Evolutionary conservation across 2,329 filamentous ascomycete species (phyloP).

Genomic region (Dryadomyces quercivorus): DNA sequence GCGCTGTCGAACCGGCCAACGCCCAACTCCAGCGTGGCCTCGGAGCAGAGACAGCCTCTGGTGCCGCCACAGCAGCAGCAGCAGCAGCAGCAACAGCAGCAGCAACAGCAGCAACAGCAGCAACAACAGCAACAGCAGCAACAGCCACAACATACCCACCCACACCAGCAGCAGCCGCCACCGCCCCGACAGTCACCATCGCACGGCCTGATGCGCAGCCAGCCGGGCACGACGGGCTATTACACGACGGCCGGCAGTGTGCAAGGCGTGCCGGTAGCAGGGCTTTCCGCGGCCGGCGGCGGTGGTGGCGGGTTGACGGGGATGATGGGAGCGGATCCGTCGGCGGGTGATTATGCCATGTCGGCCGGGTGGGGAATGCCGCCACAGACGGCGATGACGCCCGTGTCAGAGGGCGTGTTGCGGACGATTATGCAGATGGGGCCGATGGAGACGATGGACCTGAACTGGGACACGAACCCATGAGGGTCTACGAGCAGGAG

Average conservation of each 20-base stretch:
- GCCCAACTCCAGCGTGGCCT: slow-evolving; percentile 42
- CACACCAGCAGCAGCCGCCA: background rate
- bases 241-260: slow-evolving; percentile 23
- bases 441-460: slow-evolving; percentile 48
- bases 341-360: slow-evolving; percentile 26
- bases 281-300: background rate
- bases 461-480: slow-evolving; percentile 28
- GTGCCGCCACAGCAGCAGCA: slow-evolving; percentile 11
- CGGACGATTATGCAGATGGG: slow-evolving; percentile 46
- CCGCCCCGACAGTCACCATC: background rate
- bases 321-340: slow-evolving; percentile 18
- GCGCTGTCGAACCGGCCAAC: slow-evolving; percentile 42
- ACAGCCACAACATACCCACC: background rate
- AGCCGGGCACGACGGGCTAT: slow-evolving; percentile 20
- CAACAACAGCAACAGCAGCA: slow-evolving; percentile 2
- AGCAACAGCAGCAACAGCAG: slow-evolving; percentile 24
- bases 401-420: slow-evolving; percentile 44
- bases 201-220: background rate
- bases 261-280: slow-evolving; percentile 6
- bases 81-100: slow-evolving; percentile 11
- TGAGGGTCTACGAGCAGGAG: background rate
- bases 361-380: slow-evolving; percentile 30
- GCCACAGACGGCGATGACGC: slow-evolving; percentile 35
- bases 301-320: background rate
- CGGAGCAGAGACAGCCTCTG: slow-evolving; percentile 25